Evolutionary conservation across 2,329 filamentous ascomycete species (phyloP).

Genomic region (Aspergillus carbonarius): DNA sequence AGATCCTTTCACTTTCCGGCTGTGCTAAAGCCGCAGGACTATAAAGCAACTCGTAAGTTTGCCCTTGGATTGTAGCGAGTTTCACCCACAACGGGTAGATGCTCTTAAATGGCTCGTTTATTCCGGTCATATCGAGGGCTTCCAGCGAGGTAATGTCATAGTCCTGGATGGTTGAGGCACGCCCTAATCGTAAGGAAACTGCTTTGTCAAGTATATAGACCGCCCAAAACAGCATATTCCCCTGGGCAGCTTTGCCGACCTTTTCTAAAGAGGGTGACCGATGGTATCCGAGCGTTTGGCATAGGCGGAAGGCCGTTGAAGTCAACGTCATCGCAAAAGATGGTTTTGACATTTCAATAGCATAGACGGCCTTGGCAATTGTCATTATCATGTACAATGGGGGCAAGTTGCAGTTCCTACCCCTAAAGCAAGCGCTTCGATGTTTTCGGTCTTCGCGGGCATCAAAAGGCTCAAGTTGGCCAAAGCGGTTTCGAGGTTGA

Average conservation of each 20-base stretch:
- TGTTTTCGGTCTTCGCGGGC: slow-evolving; percentile 55
- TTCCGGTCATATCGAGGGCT: slow-evolving; percentile 19
- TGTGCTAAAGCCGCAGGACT: slow-evolving; percentile 31
- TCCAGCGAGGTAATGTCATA: slow-evolving; percentile 56
- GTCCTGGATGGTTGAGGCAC: slow-evolving; percentile 58
- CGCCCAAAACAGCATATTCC: slow-evolving; percentile 55
- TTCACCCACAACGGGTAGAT: slow-evolving; percentile 57
- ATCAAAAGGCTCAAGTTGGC: slow-evolving; percentile 56
- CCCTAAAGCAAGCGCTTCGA: slow-evolving; percentile 60
- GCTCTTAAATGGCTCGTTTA: slow-evolving; percentile 40
- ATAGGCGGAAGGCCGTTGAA: slow-evolving; percentile 59
- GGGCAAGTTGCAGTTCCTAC: slow-evolving; percentile 40
- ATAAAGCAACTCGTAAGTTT: slow-evolving; percentile 61
- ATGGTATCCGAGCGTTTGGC: slow-evolving; percentile 64
- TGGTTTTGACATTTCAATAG: slow-evolving; percentile 62
- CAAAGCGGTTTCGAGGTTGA: slow-evolving; percentile 48
- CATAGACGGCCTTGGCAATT: slow-evolving; percentile 54
- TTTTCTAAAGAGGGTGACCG: slow-evolving; percentile 29
- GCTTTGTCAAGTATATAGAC: slow-evolving; percentile 60
- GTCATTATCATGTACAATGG: slow-evolving; percentile 3
- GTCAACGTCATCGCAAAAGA: slow-evolving; percentile 65
- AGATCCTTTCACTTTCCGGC: slow-evolving; percentile 25
- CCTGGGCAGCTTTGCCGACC: slow-evolving; percentile 30
- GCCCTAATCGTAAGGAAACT: slow-evolving; percentile 59
- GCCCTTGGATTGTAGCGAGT: slow-evolving; percentile 57